A percentile compares a stretch with the other conserved stretches of the same genome.
These are phyloP conservation scores for Nannizzia gypsea DNA, from an alignment of 2,329 filamentous ascomycete genomes.

Conservation along the genomic window DNA sequence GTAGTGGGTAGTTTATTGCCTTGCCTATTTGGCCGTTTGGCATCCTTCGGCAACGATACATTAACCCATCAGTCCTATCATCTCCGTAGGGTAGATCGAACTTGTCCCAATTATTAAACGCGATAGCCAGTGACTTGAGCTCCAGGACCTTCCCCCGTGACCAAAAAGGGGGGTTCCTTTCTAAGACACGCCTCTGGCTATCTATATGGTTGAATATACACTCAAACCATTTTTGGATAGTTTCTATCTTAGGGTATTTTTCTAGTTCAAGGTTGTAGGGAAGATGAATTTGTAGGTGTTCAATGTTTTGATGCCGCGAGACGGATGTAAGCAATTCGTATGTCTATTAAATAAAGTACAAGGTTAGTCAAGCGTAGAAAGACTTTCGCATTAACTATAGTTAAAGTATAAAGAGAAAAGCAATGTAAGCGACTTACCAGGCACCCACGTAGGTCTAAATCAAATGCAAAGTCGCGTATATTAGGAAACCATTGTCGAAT, in stretches of 20 bases:
- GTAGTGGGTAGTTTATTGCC: background rate
- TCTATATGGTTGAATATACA: background rate
- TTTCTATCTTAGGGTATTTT: background rate
- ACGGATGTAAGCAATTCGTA: background rate
- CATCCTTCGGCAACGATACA: conserved; percentile 5
- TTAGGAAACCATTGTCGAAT: conserved; percentile 3
- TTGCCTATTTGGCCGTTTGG: background rate
- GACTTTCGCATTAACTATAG: background rate
- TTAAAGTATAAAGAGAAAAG: too few species aligned
- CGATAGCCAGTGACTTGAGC: background rate
- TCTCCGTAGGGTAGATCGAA: background rate
- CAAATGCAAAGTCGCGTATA: background rate
- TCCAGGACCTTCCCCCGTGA: background rate
- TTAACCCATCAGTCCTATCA: background rate
- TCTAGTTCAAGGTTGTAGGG: background rate
- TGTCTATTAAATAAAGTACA: background rate
- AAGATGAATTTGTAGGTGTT: conserved; percentile 1
- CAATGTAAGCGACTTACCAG: conserved; percentile 1
- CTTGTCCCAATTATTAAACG: background rate
- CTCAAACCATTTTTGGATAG: background rate
- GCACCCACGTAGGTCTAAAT: conserved; percentile 3
- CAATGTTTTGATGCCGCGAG: background rate
- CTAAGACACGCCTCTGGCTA: background rate
- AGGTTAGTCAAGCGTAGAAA: background rate
- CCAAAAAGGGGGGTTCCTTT: background rate